Percentiles rank a stretch among this genome's conserved stretches.
Conservation (phyloP, 2,329 filamentous ascomycete genomes). For the Chaetomium globosum region DNA sequence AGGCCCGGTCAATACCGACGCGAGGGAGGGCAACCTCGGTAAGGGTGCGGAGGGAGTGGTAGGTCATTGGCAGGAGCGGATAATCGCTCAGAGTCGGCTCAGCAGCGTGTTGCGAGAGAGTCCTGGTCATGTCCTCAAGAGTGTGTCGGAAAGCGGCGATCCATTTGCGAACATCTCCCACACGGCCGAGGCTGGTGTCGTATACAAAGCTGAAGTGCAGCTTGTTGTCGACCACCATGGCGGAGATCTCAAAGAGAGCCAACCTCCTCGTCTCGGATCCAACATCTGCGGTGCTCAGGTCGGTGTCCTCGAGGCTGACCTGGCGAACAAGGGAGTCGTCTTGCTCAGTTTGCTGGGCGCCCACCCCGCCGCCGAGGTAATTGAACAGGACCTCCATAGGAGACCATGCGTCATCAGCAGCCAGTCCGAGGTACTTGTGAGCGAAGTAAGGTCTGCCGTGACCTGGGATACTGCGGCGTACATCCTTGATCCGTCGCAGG, state of each 20-base stretch:
- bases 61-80: slow-evolving; percentile 33
- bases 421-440: slow-evolving; percentile 26
- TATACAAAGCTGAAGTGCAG: slow-evolving; percentile 36
- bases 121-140: slow-evolving; percentile 27
- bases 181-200: slow-evolving; percentile 25
- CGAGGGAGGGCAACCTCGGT: slow-evolving; percentile 27
- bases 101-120: slow-evolving; percentile 22
- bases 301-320: slow-evolving; percentile 16
- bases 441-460: slow-evolving; percentile 34
- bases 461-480: slow-evolving; percentile 29
- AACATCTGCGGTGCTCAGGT: slow-evolving; percentile 27
- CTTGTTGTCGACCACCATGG: slow-evolving; percentile 30
- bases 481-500: slow-evolving; percentile 32
- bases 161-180: slow-evolving; percentile 28
- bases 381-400: slow-evolving; percentile 37
- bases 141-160: slow-evolving; percentile 28
- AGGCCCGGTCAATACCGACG: slow-evolving; percentile 26
- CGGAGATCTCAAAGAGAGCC: slow-evolving; percentile 35
- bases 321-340: slow-evolving; percentile 6
- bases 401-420: not conserved
- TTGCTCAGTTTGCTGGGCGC: not conserved
- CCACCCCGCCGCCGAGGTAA: slow-evolving; percentile 33
- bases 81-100: slow-evolving; percentile 38
- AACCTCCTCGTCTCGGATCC: slow-evolving; percentile 33
- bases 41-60: slow-evolving; percentile 32